Conservation (phyloP, 768 basidiomycete species). For the Tricholoma bakamatsutake region DNA sequence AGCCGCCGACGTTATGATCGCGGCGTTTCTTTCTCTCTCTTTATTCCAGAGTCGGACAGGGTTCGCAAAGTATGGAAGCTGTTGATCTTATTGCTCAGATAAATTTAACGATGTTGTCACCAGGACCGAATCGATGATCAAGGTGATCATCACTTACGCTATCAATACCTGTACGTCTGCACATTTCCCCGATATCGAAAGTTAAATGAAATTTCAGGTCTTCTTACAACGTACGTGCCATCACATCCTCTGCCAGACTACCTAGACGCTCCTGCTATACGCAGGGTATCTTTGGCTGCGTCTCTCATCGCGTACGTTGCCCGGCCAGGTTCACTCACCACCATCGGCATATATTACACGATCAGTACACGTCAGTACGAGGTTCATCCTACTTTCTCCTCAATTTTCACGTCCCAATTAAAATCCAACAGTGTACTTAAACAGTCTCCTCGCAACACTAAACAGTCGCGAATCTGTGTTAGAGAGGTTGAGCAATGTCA, state of each 20-base stretch:
- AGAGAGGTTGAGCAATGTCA: not conserved
- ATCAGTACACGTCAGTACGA: constrained; percentile 37
- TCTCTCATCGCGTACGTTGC: constrained; percentile 29
- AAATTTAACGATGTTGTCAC: not conserved
- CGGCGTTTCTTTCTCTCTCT: constrained; percentile 26
- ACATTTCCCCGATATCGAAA: not conserved
- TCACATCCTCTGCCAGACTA: not conserved
- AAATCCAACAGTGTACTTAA: constrained; percentile 22
- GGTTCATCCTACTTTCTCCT: not conserved
- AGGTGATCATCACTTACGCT: constrained; percentile 37
- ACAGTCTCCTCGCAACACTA: constrained; percentile 28
- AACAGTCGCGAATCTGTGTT: constrained; percentile 13
- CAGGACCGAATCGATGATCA: constrained; percentile 41
- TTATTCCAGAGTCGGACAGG: constrained; percentile 24
- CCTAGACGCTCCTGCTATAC: not conserved
- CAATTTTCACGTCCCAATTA: no score
- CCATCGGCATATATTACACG: constrained; percentile 38
- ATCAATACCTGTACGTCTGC: constrained; percentile 40
- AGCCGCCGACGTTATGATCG: constrained; percentile 34
- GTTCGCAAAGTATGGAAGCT: constrained; percentile 18
- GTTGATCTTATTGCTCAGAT: not conserved
- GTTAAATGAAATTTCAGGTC: constrained; percentile 13
- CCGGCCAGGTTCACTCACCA: constrained; percentile 41
- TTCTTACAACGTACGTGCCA: constrained; percentile 26
- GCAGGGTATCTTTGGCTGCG: constrained; percentile 23